Percentiles rank a stretch among this genome's conserved stretches.
Conservation (phyloP, 495 filamentous ascomycete species). For the Bombardia bombarda region DNA sequence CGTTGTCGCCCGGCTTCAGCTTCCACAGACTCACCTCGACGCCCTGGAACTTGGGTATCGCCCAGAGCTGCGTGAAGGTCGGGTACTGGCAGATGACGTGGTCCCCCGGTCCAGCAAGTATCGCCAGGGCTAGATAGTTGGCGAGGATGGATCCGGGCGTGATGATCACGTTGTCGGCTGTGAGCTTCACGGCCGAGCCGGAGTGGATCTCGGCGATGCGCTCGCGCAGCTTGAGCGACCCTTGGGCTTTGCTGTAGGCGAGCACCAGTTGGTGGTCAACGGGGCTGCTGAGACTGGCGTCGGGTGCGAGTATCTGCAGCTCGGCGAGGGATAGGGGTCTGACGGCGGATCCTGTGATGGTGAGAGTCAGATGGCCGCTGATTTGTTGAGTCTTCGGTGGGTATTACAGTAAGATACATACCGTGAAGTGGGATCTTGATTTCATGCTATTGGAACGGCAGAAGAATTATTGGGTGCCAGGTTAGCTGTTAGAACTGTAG, state of each 20-base stretch:
- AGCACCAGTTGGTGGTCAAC: slow-evolving; percentile 5
- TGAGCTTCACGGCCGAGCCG: neutral
- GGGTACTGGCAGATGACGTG: slow-evolving; percentile 81
- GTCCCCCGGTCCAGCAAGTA: slow-evolving; percentile 61
- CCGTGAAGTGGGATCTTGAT: no score
- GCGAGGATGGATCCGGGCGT: slow-evolving; percentile 71
- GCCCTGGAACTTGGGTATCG: slow-evolving; percentile 60
- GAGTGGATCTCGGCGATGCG: slow-evolving; percentile 12
- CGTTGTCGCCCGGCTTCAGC: slow-evolving; percentile 39
- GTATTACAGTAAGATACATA: no score
- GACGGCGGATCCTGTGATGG: slow-evolving; percentile 3
- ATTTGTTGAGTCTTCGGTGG: no score
- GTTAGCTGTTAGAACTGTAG: no score
- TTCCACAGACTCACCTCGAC: slow-evolving; percentile 73
- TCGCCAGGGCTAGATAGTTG: slow-evolving; percentile 66
- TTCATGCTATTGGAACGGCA: no score
- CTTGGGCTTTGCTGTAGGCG: slow-evolving; percentile 7
- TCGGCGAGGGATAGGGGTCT: slow-evolving; percentile 5
- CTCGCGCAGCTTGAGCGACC: slow-evolving; percentile 8
- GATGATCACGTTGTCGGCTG: slow-evolving; percentile 57
- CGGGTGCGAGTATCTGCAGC: slow-evolving; percentile 4
- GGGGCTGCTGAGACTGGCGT: neutral
- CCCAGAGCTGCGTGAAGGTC: slow-evolving; percentile 79
- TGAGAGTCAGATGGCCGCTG: no score
- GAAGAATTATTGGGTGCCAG: no score